Conservation (phyloP, 306 rosid species). For the Sphenostylis stenocarpa region DNA sequence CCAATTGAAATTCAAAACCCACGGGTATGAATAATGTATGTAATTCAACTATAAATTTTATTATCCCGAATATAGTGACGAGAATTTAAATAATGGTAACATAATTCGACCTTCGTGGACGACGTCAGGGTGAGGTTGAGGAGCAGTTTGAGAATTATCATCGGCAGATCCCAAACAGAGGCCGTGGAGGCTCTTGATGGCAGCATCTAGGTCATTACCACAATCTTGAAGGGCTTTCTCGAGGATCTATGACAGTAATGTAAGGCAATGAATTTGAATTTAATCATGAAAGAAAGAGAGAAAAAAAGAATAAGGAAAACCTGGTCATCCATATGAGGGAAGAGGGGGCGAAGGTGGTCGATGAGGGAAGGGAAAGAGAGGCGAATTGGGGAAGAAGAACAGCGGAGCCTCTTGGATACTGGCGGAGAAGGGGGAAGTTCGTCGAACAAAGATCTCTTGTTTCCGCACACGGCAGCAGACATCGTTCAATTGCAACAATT, state of each 20-base stretch:
- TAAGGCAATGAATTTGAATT: neutral
- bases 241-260: conserved; percentile 44
- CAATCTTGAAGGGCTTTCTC: conserved; percentile 81
- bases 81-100: neutral
- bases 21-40: neutral
- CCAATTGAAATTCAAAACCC: conserved; percentile 1
- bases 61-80: neutral
- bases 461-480: conserved; percentile 99
- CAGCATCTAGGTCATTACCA: conserved; percentile 83
- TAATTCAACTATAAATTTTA: neutral
- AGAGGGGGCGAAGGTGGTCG: conserved; percentile 68
- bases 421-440: conserved; percentile 93
- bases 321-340: conserved; percentile 82
- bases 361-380: conserved; percentile 53
- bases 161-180: conserved; percentile 62
- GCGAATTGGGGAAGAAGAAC: conserved; percentile 78
- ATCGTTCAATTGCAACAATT: conserved; percentile 50
- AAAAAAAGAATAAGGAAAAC: neutral
- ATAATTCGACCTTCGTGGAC: conserved; percentile 46
- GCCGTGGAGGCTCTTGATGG: conserved; percentile 65
- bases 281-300: neutral
- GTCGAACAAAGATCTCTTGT: conserved; percentile 97
- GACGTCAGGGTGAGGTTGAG: conserved; percentile 33
- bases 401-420: conserved; percentile 82
- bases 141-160: conserved; percentile 34